Percentiles rank a stretch among this genome's conserved stretches.
phyloP scores from a whole-genome alignment of 2,329 filamentous ascomycete species.

The Cercospora janseana region DNA sequence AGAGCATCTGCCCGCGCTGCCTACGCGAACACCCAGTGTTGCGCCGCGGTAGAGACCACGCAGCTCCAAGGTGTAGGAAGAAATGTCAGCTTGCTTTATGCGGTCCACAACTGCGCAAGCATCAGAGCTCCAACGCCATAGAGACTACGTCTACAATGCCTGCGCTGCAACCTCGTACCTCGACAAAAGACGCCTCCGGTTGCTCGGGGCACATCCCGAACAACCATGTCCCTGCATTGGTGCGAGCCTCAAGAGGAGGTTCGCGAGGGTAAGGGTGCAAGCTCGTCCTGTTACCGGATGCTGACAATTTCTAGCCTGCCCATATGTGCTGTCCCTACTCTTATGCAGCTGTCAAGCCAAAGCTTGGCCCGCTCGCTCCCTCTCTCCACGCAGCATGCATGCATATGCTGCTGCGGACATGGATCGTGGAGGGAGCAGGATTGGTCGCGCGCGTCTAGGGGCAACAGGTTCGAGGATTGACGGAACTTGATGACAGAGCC shows the following conservation, averaged over 20 bases:
- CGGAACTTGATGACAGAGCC: too few relatives aligned
- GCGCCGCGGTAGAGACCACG: neutral
- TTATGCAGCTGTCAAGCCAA: slow-evolving; percentile 7
- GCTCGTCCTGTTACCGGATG: neutral
- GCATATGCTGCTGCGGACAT: neutral
- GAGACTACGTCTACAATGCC: too few relatives aligned
- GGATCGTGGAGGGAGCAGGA: neutral
- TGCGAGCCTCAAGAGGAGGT: too few relatives aligned
- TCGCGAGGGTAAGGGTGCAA: too few relatives aligned
- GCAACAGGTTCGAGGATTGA: too few relatives aligned
- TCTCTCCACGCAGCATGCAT: neutral
- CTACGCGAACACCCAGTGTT: neutral
- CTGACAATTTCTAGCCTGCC: slow-evolving; percentile 13
- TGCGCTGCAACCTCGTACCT: too few relatives aligned
- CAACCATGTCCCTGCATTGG: too few relatives aligned
- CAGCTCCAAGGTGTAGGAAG: neutral
- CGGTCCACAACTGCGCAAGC: neutral
- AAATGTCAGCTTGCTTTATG: slow-evolving; percentile 4
- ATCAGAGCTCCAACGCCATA: too few relatives aligned
- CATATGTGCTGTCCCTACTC: neutral
- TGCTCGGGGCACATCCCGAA: too few relatives aligned
- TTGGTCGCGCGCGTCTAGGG: too few relatives aligned
- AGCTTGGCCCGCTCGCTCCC: neutral
- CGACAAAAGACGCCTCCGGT: too few relatives aligned
- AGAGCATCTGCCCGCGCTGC: too few relatives aligned